These are phyloP conservation scores for Sclerotinia subarctica DNA, from an alignment of 2,329 filamentous ascomycete genomes.

Conservation along the genomic window DNA sequence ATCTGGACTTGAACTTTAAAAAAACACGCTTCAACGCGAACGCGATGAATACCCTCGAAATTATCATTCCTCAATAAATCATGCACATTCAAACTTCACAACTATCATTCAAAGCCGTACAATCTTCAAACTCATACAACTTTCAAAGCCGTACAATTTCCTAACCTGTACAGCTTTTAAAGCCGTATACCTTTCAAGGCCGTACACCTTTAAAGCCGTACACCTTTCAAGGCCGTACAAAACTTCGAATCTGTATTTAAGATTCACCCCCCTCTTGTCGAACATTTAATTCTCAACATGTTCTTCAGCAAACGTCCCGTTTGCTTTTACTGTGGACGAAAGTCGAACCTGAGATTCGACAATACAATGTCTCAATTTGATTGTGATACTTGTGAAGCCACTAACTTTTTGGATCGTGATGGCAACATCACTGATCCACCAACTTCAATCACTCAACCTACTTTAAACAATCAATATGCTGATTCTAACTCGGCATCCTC, in stretches of 20 bases:
- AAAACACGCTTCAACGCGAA: not conserved
- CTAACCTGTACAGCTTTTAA: not conserved
- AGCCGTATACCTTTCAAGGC: no score
- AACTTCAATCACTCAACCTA: slow-evolving; percentile 52
- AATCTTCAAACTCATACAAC: no score
- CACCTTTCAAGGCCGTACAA: not conserved
- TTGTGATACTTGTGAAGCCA: slow-evolving; percentile 76
- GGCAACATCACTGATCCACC: slow-evolving; percentile 90
- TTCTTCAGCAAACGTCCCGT: slow-evolving; percentile 43
- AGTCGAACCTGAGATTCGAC: slow-evolving; percentile 58
- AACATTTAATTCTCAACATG: slow-evolving; percentile 17
- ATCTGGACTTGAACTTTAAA: slow-evolving; percentile 5
- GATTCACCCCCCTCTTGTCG: no score
- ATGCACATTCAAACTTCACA: no score
- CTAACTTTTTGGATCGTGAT: slow-evolving; percentile 87
- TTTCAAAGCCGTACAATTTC: no score
- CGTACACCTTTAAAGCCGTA: not conserved
- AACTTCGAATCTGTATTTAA: no score
- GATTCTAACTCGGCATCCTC: slow-evolving; percentile 38
- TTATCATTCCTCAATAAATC: no score
- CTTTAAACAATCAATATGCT: slow-evolving; percentile 47
- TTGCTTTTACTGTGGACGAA: slow-evolving; percentile 83
- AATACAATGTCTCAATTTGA: slow-evolving; percentile 62
- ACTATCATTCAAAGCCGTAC: no score
- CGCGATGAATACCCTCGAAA: not conserved